Evolutionary conservation across 2,329 filamentous ascomycete genomes (phyloP).

Genomic region (Stagonosporopsis cucurbitacearum): DNA sequence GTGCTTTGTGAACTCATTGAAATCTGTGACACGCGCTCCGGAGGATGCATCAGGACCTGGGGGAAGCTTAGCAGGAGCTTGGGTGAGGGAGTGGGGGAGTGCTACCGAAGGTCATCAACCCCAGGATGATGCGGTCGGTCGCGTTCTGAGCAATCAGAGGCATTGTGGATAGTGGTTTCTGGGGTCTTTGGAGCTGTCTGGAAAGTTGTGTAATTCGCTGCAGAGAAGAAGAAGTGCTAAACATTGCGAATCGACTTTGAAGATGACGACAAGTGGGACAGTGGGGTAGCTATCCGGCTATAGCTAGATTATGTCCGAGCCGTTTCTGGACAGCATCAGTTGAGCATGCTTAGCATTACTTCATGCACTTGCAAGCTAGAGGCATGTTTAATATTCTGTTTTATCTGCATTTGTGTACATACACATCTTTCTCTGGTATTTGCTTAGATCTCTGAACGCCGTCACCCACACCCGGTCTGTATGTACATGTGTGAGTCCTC

Average conservation of each 20-base stretch:
- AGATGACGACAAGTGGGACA: conserved; percentile 18
- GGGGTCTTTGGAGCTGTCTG: not conserved
- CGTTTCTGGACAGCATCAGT: not conserved
- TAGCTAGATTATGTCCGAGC: conserved; percentile 14
- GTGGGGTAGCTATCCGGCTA: conserved; percentile 13
- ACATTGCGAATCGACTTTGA: conserved; percentile 10
- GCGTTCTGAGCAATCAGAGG: conserved; percentile 46
- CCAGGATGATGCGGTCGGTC: conserved; percentile 77
- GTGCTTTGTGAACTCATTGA: conserved; percentile 72
- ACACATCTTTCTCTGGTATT: conserved; percentile 3
- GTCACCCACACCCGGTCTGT: not conserved
- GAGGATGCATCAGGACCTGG: conserved; percentile 60
- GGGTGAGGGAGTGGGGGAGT: conserved; percentile 3
- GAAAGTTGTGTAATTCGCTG: conserved; percentile 7
- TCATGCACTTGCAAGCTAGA: not conserved
- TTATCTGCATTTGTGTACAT: conserved; percentile 9
- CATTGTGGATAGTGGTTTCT: conserved; percentile 22
- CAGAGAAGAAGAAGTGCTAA: not conserved
- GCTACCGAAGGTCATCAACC: conserved; percentile 81
- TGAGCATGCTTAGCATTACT: not conserved
- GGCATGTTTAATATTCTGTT: not conserved
- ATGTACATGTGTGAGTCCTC: conserved; percentile 2
- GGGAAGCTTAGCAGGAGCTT: conserved; percentile 16
- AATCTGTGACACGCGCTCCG: conserved; percentile 74
- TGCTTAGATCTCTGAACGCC: conserved; percentile 1